These are phyloP conservation scores for Polytrichum commune DNA, from an alignment of 225 moss, liverwort and hornwort genomes.

Conservation along the genomic window DNA sequence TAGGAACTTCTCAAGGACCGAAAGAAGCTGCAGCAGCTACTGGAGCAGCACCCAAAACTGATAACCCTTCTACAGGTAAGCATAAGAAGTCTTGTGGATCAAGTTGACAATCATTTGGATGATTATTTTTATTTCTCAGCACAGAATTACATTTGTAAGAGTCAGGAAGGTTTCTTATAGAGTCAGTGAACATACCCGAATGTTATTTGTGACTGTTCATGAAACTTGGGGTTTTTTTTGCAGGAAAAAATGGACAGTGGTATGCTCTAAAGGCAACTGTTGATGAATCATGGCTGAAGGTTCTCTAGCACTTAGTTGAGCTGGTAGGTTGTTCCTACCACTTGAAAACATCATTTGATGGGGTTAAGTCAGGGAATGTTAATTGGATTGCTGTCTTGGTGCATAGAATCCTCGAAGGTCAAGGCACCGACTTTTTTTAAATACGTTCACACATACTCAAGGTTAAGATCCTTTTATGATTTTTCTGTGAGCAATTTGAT, in stretches of 20 bases:
- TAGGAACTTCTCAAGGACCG: conserved; percentile 96
- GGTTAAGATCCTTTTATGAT: not conserved
- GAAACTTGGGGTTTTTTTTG: conserved; percentile 12
- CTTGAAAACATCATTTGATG: not conserved
- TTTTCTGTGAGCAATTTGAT: not conserved
- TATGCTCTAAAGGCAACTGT: conserved; percentile 23
- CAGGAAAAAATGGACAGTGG: conserved; percentile 64
- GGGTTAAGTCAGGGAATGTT: not conserved
- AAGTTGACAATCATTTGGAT: not conserved
- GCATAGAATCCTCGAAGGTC: not conserved
- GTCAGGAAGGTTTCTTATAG: not conserved
- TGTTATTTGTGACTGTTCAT: not conserved
- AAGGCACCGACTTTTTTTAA: not conserved
- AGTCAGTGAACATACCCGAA: not conserved
- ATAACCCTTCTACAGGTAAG: conserved; percentile 89
- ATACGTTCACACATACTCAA: not conserved
- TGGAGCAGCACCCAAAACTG: conserved; percentile 97
- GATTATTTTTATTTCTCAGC: not conserved
- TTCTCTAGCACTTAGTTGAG: not conserved
- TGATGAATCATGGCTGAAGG: too few relatives aligned
- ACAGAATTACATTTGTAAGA: not conserved
- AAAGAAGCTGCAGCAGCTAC: conserved; percentile 87
- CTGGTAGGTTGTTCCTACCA: not conserved
- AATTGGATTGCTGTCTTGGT: not conserved
- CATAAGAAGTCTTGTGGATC: not conserved